Evolutionary conservation across 495 filamentous ascomycete species (phyloP), one percentile per base, ranked within the genome.

Genomic region (Penicillium manginii): DNA sequence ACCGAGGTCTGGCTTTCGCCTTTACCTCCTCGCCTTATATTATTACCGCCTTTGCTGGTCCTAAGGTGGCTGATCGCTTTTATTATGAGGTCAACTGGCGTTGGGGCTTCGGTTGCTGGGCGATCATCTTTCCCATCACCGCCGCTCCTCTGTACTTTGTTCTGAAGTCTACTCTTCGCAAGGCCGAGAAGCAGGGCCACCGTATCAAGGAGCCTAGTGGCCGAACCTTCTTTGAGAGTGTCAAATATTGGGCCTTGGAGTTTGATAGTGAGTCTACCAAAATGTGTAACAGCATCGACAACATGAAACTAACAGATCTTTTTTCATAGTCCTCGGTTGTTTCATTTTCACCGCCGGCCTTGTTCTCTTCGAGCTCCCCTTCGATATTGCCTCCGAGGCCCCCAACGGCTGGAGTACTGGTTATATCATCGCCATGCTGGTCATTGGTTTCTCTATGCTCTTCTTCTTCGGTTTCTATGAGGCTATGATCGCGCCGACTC

Each of bases 81-180:
- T 66, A 80, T 40, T 50, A 74, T 22, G 64, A 77, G 1, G 67
- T 74, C 15, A 74, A 78, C 47, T 88, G 78, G 72, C 75, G 84
- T 52, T 89, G 85, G 87, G 82, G 74, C 18, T 87, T 83, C 60
- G 85, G 85, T 21, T 69, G 75, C 33, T 88, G 84, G 62, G 72
- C 81, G 29, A 85, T 88, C 65, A 72, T 87, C 58, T 78, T 79
- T 6, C 84, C 83, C 1, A 51, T 82, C 18, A 67, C 84, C 49
- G 81, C 76, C 57, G 46, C 73, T 7, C 83, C 83, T 32, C 58
- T 85, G 32, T 64, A 50, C 31, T 49, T 64, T 15, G 61, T 84
- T 5, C 75, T 85, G 39, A 75, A 71, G 56, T 56, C 67, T 54
- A 83, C 85, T 64, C 67, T 79, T 29, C 68, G 61, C 39, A 85